Conservation (phyloP, 352 stramenopile genomes). For the Pythium brassicae region DNA sequence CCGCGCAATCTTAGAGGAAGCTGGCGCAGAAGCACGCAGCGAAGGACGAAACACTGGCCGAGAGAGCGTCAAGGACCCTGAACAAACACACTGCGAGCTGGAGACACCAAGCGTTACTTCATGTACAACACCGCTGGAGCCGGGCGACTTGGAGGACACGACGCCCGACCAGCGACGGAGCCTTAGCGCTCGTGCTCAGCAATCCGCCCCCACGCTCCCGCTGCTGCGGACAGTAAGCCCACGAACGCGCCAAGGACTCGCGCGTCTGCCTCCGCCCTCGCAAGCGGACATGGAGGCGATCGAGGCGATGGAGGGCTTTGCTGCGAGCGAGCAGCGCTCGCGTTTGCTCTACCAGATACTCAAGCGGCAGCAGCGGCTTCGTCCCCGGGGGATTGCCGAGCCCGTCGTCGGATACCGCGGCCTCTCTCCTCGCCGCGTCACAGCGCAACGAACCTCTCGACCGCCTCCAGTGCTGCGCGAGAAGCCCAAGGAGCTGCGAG, state of each 20-base stretch:
- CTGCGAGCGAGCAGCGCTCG: slow-evolving; percentile 21
- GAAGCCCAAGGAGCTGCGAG: not conserved
- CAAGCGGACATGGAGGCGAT: slow-evolving; percentile 32
- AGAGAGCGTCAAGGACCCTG: not conserved
- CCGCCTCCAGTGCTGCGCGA: not conserved
- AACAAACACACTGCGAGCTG: not conserved
- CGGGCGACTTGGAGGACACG: not conserved
- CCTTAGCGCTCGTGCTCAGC: not conserved
- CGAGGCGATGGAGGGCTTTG: slow-evolving; percentile 35
- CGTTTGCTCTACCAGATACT: slow-evolving; percentile 30
- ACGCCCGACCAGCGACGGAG: too few species aligned
- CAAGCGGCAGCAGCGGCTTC: slow-evolving; percentile 11
- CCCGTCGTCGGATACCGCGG: too few species aligned
- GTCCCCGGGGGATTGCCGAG: not conserved
- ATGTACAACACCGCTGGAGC: too few species aligned
- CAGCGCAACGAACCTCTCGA: not conserved
- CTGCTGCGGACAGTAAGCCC: slow-evolving; percentile 47
- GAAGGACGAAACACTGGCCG: not conserved
- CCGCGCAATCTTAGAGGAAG: slow-evolving; percentile 22
- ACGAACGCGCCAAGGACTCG: slow-evolving; percentile 34
- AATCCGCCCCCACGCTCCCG: slow-evolving; percentile 14
- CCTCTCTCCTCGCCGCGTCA: not conserved
- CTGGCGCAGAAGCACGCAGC: not conserved
- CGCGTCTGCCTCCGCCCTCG: slow-evolving; percentile 30
- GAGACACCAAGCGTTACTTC: not conserved